Evolutionary conservation across 176 grass and related monocot species (phyloP).

Genomic region (Paspalum vaginatum): DNA sequence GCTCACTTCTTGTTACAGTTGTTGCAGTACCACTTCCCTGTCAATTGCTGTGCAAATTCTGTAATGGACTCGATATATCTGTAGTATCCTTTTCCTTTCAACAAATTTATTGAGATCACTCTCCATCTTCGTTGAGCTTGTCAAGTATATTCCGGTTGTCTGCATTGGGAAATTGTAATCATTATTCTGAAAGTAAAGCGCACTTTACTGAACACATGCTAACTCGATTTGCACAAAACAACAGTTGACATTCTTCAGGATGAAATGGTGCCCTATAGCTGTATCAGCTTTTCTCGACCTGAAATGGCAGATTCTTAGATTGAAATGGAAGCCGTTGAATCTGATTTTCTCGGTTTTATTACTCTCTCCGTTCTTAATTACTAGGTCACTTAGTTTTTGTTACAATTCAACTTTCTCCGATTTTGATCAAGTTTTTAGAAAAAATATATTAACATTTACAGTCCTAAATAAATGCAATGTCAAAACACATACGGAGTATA

Average conservation of each 20-base stretch:
- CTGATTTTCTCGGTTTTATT: background rate
- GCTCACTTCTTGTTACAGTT: conserved; percentile 30
- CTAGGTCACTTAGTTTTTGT: background rate
- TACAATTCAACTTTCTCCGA: too few relatives aligned
- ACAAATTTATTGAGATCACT: conserved; percentile 23
- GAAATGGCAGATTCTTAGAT: background rate
- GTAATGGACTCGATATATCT: conserved; percentile 44
- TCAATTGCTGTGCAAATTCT: conserved; percentile 40
- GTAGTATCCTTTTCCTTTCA: conserved; percentile 40
- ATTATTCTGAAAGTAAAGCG: background rate
- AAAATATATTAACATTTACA: too few relatives aligned
- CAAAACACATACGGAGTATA: too few relatives aligned
- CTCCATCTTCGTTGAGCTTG: background rate
- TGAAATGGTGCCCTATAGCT: background rate
- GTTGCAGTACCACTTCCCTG: conserved; percentile 20
- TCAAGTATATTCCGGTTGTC: background rate
- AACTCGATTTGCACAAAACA: background rate
- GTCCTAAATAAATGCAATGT: too few relatives aligned
- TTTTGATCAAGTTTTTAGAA: too few relatives aligned
- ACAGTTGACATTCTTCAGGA: background rate
- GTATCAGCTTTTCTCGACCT: background rate
- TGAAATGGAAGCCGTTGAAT: background rate
- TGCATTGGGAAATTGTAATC: background rate
- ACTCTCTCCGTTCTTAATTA: background rate
- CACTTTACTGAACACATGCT: background rate